Evolutionary conservation across 306 rosid species (phyloP).

Genomic region (Quercus cerris): DNA sequence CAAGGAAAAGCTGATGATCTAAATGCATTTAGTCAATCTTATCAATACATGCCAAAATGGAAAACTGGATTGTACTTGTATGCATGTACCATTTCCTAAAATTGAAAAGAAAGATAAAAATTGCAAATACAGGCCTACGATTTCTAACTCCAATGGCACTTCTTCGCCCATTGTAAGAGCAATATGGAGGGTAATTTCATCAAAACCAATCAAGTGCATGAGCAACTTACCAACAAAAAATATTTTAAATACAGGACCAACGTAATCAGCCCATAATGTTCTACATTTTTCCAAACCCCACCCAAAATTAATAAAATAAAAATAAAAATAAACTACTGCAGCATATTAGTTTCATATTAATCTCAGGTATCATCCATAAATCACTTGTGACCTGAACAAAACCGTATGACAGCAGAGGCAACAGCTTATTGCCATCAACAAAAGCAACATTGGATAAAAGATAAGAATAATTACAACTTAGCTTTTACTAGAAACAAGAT

Average conservation of each 20-base stretch:
- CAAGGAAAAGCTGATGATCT: not conserved
- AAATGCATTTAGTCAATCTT: not conserved
- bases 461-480: conserved; percentile 1
- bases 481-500: conserved; percentile 19
- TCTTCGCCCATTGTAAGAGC: no score
- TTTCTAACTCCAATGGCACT: no score
- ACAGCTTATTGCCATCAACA: conserved; percentile 13
- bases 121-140: not conserved
- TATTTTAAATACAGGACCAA: not conserved
- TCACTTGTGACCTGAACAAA: not conserved
- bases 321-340: not conserved
- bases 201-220: no score
- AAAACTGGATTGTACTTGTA: not conserved
- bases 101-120: not conserved
- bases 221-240: not conserved
- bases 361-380: not conserved
- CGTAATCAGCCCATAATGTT: not conserved
- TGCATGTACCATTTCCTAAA: not conserved
- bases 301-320: no score
- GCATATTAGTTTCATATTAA: not conserved
- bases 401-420: not conserved
- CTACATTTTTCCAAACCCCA: not conserved
- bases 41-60: not conserved
- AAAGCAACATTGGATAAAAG: conserved; percentile 17
- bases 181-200: no score